Percentiles rank a stretch among this genome's conserved stretches.
Conservation (phyloP, 1,139 yeast species). For the Suhomyces anneliseae region DNA sequence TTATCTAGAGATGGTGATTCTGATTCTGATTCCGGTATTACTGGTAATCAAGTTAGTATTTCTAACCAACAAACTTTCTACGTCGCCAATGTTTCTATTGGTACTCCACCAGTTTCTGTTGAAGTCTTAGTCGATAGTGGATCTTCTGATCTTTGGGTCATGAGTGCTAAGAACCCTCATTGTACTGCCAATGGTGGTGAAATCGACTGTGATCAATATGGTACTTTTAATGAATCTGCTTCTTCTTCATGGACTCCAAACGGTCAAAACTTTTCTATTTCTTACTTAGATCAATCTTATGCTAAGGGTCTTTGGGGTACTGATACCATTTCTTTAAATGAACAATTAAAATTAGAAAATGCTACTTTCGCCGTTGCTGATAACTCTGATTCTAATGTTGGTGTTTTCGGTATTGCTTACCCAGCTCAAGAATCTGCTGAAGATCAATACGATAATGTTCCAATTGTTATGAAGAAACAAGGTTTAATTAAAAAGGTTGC, state of each 20-base stretch:
- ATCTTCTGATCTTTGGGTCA: slow-evolving; percentile 67
- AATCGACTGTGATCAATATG: slow-evolving; percentile 39
- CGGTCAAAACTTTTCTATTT: slow-evolving; percentile 35
- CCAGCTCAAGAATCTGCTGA: slow-evolving; percentile 13
- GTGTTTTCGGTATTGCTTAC: slow-evolving; percentile 63
- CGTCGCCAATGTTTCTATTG: slow-evolving; percentile 46
- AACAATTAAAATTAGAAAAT: slow-evolving; percentile 33
- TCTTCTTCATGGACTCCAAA: slow-evolving; percentile 51
- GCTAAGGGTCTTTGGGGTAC: slow-evolving; percentile 55
- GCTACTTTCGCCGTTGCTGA: slow-evolving; percentile 58
- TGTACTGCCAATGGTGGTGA: slow-evolving; percentile 23
- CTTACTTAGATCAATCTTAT: slow-evolving; percentile 32
- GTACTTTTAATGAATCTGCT: slow-evolving; percentile 48
- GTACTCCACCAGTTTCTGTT: slow-evolving; percentile 54
- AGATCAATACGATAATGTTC: slow-evolving; percentile 27
- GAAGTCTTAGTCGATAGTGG: slow-evolving; percentile 65
- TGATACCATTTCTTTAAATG: slow-evolving; percentile 37
- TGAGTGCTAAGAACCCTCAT: slow-evolving; percentile 25
- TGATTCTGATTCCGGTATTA: not conserved
- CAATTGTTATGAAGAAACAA: slow-evolving; percentile 24
- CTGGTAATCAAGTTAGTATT: slow-evolving; percentile 5
- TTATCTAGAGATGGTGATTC: not conserved
- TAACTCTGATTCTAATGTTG: slow-evolving; percentile 50
- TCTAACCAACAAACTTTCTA: slow-evolving; percentile 25
- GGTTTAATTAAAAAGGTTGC: slow-evolving; percentile 30